Base-by-base conservation (phyloP, 768 basidiomycete species). In the Russula foetens region DNA sequence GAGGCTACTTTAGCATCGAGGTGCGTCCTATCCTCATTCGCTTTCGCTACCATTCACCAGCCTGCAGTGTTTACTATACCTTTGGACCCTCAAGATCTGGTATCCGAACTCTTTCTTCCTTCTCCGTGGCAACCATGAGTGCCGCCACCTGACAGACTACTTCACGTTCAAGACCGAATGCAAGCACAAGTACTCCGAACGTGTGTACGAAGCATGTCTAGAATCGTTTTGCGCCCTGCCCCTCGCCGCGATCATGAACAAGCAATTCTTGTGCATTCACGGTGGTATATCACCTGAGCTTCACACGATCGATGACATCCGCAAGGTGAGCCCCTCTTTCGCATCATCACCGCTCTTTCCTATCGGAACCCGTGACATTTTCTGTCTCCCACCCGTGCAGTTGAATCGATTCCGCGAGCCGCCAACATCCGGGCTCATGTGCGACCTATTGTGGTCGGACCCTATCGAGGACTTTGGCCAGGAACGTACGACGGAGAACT, bases 151-250 rank as follows among this genome's bases (percentile, higher is more conserved):
- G 73, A 99, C 96, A 23, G 95, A 98, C 71, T 98, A 98, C 75
- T 98, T 97, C 72, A 98, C 95, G 39, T 98, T 98, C 81, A 98
- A 97, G 75, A 86, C 96, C 24, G 96, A 98, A 78, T 97, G 95
- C 79, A 96, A 96, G 76, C 97, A 98, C 80, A 99, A 98, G 76
- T 99, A 99, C 75, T 93, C 92, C 14, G 96, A 98, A 67, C 84
- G 85, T 24, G 83, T 99, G 60, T 99, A 99, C 71, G 93, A 99
- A 60, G 93, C 92, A 23, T 95, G 92, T 80, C 93, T 98, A 91
- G 88, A 96, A 23, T 92, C 92, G 0, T 98, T 99, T 79, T 98
- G 95, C 70, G 81, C 90, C 0, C 81, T 99, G 1, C 97, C 97
- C 2, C 81, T 99, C 12, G 96, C 96, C 0, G 97, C 97, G 33